A percentile compares a stretch with the other conserved stretches of the same genome.
phyloP scores from a whole-genome alignment of 2,329 filamentous ascomycete genomes.

The Remersonia thermophila region DNA sequence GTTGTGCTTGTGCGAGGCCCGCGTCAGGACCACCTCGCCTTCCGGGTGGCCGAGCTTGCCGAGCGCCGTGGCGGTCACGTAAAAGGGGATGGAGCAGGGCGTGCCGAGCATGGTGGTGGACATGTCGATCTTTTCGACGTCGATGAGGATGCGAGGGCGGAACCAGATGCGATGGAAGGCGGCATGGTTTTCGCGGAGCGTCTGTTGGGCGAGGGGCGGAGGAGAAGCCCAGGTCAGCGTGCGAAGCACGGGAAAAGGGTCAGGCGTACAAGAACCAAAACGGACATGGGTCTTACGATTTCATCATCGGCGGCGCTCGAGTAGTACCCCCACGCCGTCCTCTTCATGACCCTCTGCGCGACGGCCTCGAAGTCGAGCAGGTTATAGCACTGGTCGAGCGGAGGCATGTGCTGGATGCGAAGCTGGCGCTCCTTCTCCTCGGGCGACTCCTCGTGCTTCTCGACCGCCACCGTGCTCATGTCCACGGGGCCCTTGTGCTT shows the following conservation, averaged over 20 bases:
- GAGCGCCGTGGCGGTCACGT: conserved; percentile 89
- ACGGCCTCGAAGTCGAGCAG: conserved; percentile 93
- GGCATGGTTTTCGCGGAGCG: conserved; percentile 85
- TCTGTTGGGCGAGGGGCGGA: no score
- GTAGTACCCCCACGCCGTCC: conserved; percentile 94
- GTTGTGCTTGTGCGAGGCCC: conserved; percentile 71
- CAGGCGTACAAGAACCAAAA: no score
- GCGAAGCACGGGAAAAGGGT: no score
- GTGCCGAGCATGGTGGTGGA: conserved; percentile 89
- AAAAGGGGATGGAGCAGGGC: conserved; percentile 77
- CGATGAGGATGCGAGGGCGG: conserved; percentile 73
- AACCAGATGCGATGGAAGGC: conserved; percentile 98
- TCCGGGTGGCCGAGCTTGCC: conserved; percentile 91
- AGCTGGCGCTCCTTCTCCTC: conserved; percentile 55
- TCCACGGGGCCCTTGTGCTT: conserved; percentile 87
- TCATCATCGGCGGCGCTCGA: conserved; percentile 85
- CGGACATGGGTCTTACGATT: conserved; percentile 56
- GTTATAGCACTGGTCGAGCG: conserved; percentile 82
- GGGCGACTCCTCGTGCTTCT: conserved; percentile 52
- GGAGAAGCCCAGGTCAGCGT: no score
- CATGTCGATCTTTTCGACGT: conserved; percentile 79
- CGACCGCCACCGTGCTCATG: conserved; percentile 63
- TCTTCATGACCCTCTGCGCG: conserved; percentile 85
- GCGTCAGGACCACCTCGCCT: conserved; percentile 83
- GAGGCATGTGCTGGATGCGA: conserved; percentile 62